Base-by-base conservation (phyloP, 805 yeast genomes). In the Sugiyamaella floridensis region DNA sequence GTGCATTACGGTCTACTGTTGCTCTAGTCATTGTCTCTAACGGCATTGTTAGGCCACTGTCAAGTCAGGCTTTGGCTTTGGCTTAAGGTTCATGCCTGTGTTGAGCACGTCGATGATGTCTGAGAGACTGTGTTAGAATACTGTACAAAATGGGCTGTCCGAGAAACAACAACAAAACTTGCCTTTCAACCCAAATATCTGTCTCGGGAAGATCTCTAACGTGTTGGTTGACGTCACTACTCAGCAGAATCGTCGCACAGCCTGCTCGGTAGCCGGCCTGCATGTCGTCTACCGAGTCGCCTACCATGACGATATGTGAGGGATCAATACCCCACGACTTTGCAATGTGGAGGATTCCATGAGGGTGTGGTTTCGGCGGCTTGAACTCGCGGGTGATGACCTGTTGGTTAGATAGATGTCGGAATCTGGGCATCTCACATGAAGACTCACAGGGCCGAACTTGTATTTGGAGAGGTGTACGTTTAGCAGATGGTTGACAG, bases 251-350 rank as follows among this genome's bases (percentile, higher is more conserved):
- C 0, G 87, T 76, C 2, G 75, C 69, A 43, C 79, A 77, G 0
- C 89, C 89, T 0, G 89, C 89, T n/a, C 69, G 58, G 29, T 72
- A 63, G 2, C 88, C 89, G 29, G 86, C 79, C 43, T 60, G 67
- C 81, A 84, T 80, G 60, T 84, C 90, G 65, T 84, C 89, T 42
- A 72, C 65, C 0, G 89, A 83, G 62, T 84, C 89, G 11, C 90
- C 90, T 14, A 84, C 85, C 89, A 84, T 84, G 5, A 83, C 62
- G 29, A 83, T 56, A 41, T 76, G 70, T 15, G 65, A 58, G 0
- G 85, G 79, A 1, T 65, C 58, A 15, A 77, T 47, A 1, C 71
- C 55, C 82, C 85, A 79, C 2, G 59, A 48, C 40, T 69, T 54
- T 2, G 83, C 78, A 20, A 84, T 82, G 57, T 81, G 78, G 18